A percentile compares a stretch with the other conserved stretches of the same genome.
Evolutionary conservation across 2,329 filamentous ascomycete species (phyloP).

Genomic region (Podosphaera xanthii): DNA sequence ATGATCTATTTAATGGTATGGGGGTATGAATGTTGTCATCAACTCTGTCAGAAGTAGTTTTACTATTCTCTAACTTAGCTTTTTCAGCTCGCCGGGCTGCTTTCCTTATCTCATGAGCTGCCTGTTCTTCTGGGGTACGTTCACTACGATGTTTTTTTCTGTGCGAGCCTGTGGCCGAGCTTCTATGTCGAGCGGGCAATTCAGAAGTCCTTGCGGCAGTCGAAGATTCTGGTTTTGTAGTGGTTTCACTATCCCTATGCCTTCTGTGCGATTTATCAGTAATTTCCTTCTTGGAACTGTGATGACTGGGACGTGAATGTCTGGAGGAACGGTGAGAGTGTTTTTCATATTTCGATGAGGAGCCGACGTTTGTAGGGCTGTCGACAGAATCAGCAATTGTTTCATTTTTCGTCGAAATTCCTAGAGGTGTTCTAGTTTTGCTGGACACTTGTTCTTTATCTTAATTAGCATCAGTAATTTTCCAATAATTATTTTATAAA

Average conservation of each 20-base stretch:
- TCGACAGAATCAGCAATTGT: no score
- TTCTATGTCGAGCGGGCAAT: constrained; percentile 13
- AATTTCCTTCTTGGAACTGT: constrained; percentile 7
- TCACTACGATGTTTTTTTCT: constrained; percentile 8
- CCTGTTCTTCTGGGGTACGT: constrained; percentile 14
- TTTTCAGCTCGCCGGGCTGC: constrained; percentile 9
- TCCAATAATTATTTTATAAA: no score
- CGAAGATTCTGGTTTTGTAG: constrained; percentile 6
- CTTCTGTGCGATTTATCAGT: not conserved
- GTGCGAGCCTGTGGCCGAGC: constrained; percentile 10
- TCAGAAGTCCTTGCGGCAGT: constrained; percentile 6
- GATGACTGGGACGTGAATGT: constrained; percentile 7
- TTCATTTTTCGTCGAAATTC: no score
- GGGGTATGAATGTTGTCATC: constrained; percentile 1
- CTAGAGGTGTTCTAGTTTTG: no score
- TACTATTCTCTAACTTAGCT: constrained; percentile 1
- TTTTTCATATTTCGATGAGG: constrained; percentile 4
- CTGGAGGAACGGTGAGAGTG: constrained; percentile 8
- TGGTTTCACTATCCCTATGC: not conserved
- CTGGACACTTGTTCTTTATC: no score
- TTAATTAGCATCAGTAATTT: no score
- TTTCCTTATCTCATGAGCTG: constrained; percentile 14
- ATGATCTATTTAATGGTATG: not conserved
- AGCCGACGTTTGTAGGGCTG: no score
- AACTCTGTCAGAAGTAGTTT: constrained; percentile 3